Percentiles rank a stretch among this genome's conserved stretches.
Conservation (phyloP, 805 yeast species). For the Zygoascus biomembranicola region DNA sequence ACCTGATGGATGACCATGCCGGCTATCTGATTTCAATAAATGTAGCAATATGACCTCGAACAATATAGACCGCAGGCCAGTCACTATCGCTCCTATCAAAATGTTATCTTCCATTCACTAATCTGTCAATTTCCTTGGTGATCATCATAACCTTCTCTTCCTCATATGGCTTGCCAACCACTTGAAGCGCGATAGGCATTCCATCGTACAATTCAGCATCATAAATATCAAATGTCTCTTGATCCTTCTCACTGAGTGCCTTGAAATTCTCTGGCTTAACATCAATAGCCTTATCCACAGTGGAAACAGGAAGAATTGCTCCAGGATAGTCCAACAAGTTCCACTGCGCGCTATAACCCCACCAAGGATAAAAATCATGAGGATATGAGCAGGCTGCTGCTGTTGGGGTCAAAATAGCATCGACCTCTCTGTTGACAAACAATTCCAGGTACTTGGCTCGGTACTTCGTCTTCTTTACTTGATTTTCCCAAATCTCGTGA, state of each 20-base stretch:
- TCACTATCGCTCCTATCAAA: too few species aligned
- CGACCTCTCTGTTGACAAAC: neutral
- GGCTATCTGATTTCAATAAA: too few species aligned
- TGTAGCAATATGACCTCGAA: too few species aligned
- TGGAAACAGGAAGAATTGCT: slow-evolving; percentile 25
- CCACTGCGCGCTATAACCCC: slow-evolving; percentile 77
- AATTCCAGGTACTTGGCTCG: slow-evolving; percentile 1
- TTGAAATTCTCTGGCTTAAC: neutral
- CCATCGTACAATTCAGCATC: slow-evolving; percentile 39
- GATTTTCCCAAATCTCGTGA: neutral
- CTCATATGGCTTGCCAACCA: slow-evolving; percentile 47
- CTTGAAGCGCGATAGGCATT: slow-evolving; percentile 49
- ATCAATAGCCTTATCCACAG: slow-evolving; percentile 31
- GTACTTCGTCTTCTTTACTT: neutral
- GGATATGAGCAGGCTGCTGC: slow-evolving; percentile 68
- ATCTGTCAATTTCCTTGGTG: neutral
- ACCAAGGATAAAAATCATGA: slow-evolving; percentile 54
- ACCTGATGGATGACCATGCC: too few species aligned
- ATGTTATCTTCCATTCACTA: neutral
- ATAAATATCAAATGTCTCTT: slow-evolving; percentile 15
- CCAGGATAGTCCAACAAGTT: slow-evolving; percentile 67
- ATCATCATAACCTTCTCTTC: slow-evolving; percentile 35
- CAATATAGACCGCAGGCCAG: too few species aligned
- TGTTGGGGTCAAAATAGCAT: slow-evolving; percentile 7
- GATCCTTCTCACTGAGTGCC: neutral